Base-by-base conservation (phyloP, 441 rosid species). In the Erysimum pusillum region DNA sequence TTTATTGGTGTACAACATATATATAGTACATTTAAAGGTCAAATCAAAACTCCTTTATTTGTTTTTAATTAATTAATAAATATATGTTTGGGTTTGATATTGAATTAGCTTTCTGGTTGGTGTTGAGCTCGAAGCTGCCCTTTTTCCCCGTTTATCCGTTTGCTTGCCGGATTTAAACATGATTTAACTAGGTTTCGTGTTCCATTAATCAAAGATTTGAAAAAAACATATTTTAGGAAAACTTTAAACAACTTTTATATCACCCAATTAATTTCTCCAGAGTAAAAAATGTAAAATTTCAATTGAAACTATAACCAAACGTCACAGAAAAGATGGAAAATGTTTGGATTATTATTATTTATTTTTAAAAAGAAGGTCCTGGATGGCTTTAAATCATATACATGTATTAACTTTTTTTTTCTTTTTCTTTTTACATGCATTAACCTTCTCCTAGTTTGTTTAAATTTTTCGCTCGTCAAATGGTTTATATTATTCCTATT, bases 61-160 rank as follows among this genome's bases (percentile, higher is more conserved):
- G 6, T 48, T 8, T 28, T 28, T 28, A 42, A 31, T 28, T 28
- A 42, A 31, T 28, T 71, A 34, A 17, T 8, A 15, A 7, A 67
- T 4, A 13, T 34, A 4, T 12, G 4, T 66, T 35, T 62, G 54
- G 79, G 82, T 79, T 73, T 79, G 78, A 76, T 79, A 70, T 68
- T 82, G 86, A 82, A 77, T 74, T 75, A 71, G 86, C 87, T 87
- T 77, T 89, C 87, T 86, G 79, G 84, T 75, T 85, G 92, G 91
- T 88, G 90, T 79, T 85, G 89, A 83, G 76, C 90, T 93, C 92
- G 93, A 90, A 84, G 91, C 84, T 45, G 74, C 89, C 83, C 91
- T 90, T 81, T 90, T 81, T 78, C 83, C 94, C 78, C 77, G 75
- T 67, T 87, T 87, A 78, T 82, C 87, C 86, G 91, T 84, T 85